Base-by-base conservation (phyloP, 2,329 filamentous ascomycete species). In the Aureobasidium namibiae region DNA sequence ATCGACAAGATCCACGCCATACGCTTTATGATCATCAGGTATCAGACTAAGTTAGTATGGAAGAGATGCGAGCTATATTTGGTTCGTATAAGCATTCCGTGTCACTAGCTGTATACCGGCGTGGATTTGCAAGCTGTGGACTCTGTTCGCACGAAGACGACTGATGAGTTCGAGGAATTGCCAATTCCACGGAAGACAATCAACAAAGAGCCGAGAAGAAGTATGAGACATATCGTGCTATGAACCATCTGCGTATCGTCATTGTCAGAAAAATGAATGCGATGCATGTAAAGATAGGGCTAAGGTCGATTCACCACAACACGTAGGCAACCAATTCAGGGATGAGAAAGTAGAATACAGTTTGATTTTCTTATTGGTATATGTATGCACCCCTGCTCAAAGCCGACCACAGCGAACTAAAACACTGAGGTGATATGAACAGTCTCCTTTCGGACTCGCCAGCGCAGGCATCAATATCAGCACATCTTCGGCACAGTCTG, bases 401-500 rank as follows among this genome's bases (percentile, higher is more conserved):
- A 61, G 58, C 58, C 46, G 49, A 60, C 48, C 46, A 45, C 49
- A 44, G 46, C 31, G 29, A 60, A 26, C 4, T 2, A n/a, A 36
- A 38, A 44, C 48, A 42, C 26, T 29, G 41, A 38, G 29, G 45
- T 52, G 58, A 54, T 44, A 57, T 57, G 54, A 48, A 39, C 58
- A 60, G 67, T 64, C 65, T 65, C 66, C 61, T 61, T 50, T 58
- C 62, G 63, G 58, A 61, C 61, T 61, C 64, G 64, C 65, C 63
- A 63, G 67, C 60, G 53, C 59, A 65, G 60, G 58, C 36, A 44
- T 67, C 63, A 44, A 82, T 94, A 80, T 95, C 83, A 94, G 91
- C 91, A 96, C 90, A 52, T 90, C 95, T 90, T 95, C 89, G 91
- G 91, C 92, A 90, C 92, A 94, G 92, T 82, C 38, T 34, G 80